Base-by-base conservation (phyloP, 1,284 basidiomycete species). In the Schizophyllum commune region DNA sequence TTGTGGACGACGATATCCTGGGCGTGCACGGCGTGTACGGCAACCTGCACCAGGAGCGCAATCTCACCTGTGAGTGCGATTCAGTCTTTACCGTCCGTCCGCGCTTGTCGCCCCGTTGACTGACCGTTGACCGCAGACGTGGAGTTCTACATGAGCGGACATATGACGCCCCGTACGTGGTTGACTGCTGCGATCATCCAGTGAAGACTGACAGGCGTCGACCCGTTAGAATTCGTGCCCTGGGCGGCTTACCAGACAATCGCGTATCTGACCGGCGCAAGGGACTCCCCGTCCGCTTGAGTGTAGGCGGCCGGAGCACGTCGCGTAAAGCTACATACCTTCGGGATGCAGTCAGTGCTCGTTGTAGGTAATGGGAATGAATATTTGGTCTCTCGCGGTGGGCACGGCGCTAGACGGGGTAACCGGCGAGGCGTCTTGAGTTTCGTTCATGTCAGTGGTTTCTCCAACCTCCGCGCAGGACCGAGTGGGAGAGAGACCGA, bases 21-120 rank as follows among this genome's bases (percentile, higher is more conserved):
- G 53, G 9, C 19, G 53, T 13, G 11, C 75, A 88, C 65, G 87
- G 86, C 54, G 79, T 83, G 0, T 78, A 79, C 56, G 87, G 87
- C 1, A 82, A 73, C 27, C 73, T 77, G 69, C 85, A 88, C 63
- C 77, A 75, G 5, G 85, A 89, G 68, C 82, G 86, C 32, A 82
- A 82, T 32, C 74, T 88, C 58, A 83, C 87, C 1, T 88, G 75
- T 77, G 63, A 60, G 73, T 67, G n/a, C 57, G 58, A 19, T 34
- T 27, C 27, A 27, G 57, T 27, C 13, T 20, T 52, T 58, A n/a
- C 6, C 22, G 52, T 15, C 27, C n/a, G 5, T 47, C 34, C 27
- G 27, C 27, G 27, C 58, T 34, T 11, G 19, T 57, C 27, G 27
- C 27, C 27, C 27, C 27, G 32, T 54, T 53, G 34, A 39, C 55